phyloP scores from a whole-genome alignment of 345 rosid species.

The Xanthoceras sorbifolium region DNA sequence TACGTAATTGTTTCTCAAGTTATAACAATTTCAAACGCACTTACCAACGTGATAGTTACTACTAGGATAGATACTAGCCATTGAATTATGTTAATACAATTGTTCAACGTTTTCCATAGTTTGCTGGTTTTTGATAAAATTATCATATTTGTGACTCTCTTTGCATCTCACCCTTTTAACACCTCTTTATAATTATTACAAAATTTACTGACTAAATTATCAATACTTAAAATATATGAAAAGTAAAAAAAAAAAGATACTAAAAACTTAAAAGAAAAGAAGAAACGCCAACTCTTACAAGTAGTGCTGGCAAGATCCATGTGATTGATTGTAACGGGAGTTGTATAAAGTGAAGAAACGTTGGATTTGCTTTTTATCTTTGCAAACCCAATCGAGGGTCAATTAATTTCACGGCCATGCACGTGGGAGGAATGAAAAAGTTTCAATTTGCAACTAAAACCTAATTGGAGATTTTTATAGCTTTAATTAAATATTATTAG shows the following conservation, averaged over 20 bases:
- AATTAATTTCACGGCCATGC: conserved; percentile 22
- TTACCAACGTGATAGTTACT: background rate
- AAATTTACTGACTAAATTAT: too few relatives aligned
- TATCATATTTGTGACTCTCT: too few relatives aligned
- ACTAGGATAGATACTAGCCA: too few relatives aligned
- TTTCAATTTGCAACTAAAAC: conserved; percentile 13
- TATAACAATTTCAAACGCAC: too few relatives aligned
- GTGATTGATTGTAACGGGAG: conserved; percentile 22
- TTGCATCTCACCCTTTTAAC: too few relatives aligned
- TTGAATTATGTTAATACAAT: background rate
- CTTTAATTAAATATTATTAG: background rate
- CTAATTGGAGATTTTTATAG: background rate
- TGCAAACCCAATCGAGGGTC: background rate
- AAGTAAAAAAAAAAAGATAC: background rate
- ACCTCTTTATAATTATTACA: too few relatives aligned
- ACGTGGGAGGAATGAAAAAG: conserved; percentile 45
- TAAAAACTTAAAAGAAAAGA: background rate
- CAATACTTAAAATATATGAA: too few relatives aligned
- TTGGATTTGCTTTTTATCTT: background rate
- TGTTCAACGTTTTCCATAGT: background rate
- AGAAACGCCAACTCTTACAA: conserved; percentile 13
- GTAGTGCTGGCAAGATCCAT: conserved; percentile 25
- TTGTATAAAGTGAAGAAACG: background rate
- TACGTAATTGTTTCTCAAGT: too few relatives aligned
- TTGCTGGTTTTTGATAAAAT: too few relatives aligned